Base-by-base conservation (phyloP, 495 filamentous ascomycete genomes). In the Viridothelium virens region DNA sequence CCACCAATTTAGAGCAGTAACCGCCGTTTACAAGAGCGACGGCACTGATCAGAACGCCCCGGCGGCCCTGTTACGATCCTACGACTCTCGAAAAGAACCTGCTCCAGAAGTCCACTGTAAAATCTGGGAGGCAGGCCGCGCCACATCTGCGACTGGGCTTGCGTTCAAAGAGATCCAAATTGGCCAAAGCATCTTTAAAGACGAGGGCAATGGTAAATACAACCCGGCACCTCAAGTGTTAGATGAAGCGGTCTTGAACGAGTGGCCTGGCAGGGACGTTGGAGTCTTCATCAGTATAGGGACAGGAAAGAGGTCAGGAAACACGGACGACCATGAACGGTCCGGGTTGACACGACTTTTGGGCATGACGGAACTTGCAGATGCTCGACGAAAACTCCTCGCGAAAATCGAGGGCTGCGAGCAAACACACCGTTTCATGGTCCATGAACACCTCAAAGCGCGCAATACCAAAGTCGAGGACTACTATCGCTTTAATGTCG, bases 111-210 rank as follows among this genome's bases (percentile, higher is more conserved):
- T 90, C 66, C 86, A 95, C 70, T 96, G 91, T 75, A 95, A 84
- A 14, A 91, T 98, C 63, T 98, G 94, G 94, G 84, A 98, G 76
- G 94, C 94, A 3, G 94, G 94, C 7, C 86, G 95, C 47, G 94
- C 94, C n/a, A 98, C 94, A 2, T 90, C 84, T 62, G 92, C 94
- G 2, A 96, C 91, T 2, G 91, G 89, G 0, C 79, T 95, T 38
- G 95, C 94, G 2, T 98, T 98, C 79, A 98, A 98, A 75, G 91
- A 92, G 0, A 92, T 98, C 47, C 90, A 89, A 69, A 89, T 97
- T 63, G 95, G 92, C 2, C 92, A 97, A 70, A 92, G 91, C 11
- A 82, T 90, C 12, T 98, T 97, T 70, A 87, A 95, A 63, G 95
- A 98, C 71, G 94, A 97, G 75, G 94, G 94, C 25, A 80, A 85